phyloP scores from a whole-genome alignment of 2,329 filamentous ascomycete genomes.

The Elsinoe ampelina region DNA sequence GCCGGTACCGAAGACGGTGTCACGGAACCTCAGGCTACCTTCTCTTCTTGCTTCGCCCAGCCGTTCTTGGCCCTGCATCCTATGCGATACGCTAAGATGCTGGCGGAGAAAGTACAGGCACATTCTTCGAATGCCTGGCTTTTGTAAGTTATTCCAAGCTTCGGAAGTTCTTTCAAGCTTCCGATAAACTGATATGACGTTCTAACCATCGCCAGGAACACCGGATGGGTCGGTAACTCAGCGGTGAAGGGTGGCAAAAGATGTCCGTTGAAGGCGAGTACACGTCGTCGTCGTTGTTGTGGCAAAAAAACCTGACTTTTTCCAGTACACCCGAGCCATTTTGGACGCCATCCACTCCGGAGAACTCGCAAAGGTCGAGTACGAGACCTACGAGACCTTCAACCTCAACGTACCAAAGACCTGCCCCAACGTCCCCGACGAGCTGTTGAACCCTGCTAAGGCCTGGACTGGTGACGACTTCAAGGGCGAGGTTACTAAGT shows the following conservation, averaged over 20 bases:
- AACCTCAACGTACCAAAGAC: slow-evolving; percentile 91
- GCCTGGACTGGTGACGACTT: slow-evolving; percentile 85
- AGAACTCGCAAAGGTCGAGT: slow-evolving; percentile 85
- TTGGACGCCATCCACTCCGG: slow-evolving; percentile 96
- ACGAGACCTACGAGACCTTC: slow-evolving; percentile 93
- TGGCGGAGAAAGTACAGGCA: slow-evolving; percentile 65
- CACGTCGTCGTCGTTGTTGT: neutral
- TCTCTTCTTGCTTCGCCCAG: slow-evolving; percentile 98
- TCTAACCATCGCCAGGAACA: slow-evolving; percentile 48
- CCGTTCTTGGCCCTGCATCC: slow-evolving; percentile 98
- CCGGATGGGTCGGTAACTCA: slow-evolving; percentile 90
- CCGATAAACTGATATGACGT: no score
- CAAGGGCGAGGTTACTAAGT: slow-evolving; percentile 78
- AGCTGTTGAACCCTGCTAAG: slow-evolving; percentile 89
- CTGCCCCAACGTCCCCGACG: slow-evolving; percentile 78
- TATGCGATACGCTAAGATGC: slow-evolving; percentile 98
- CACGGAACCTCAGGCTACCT: slow-evolving; percentile 94
- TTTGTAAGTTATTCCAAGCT: slow-evolving; percentile 37
- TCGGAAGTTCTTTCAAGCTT: no score
- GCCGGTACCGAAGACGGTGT: slow-evolving; percentile 96
- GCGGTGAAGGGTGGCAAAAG: slow-evolving; percentile 87
- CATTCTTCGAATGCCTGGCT: slow-evolving; percentile 59
- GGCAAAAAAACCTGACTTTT: neutral
- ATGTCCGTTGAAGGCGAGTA: slow-evolving; percentile 68
- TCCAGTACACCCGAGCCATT: slow-evolving; percentile 94